These are phyloP conservation scores for Penicillium brasilianum DNA, from an alignment of 2,329 filamentous ascomycete species.

Conservation along the genomic window DNA sequence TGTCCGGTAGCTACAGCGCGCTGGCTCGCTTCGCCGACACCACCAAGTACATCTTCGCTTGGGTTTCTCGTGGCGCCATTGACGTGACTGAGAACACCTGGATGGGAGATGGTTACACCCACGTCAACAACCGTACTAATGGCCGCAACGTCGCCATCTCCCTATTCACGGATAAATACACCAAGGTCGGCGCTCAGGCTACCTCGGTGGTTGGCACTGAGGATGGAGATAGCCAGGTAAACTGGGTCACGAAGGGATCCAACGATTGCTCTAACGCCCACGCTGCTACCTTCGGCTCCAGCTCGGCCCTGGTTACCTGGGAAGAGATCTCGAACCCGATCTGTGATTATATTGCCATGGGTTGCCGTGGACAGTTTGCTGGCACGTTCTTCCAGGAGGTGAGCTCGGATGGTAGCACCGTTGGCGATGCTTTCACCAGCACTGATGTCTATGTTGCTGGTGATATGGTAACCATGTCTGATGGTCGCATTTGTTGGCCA, in stretches of 20 bases:
- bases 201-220: conserved; percentile 58
- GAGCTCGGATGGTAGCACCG: conserved; percentile 55
- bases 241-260: conserved; percentile 61
- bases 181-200: conserved; percentile 59
- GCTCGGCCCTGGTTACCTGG: conserved; percentile 63
- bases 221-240: conserved; percentile 63
- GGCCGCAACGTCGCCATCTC: conserved; percentile 66
- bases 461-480: conserved; percentile 62
- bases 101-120: conserved; percentile 63
- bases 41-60: conserved; percentile 64
- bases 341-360: conserved; percentile 64
- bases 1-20: conserved; percentile 65
- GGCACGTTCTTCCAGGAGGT: conserved; percentile 66
- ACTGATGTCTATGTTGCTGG: conserved; percentile 64
- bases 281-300: conserved; percentile 59
- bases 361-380: conserved; percentile 63
- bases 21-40: conserved; percentile 60
- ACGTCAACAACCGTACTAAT: conserved; percentile 58
- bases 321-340: conserved; percentile 63
- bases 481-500: conserved; percentile 61
- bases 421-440: conserved; percentile 58
- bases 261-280: conserved; percentile 64
- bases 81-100: conserved; percentile 61
- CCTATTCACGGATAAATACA: conserved; percentile 63
- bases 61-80: conserved; percentile 65